Base-by-base conservation (phyloP, 176 grass and related monocot genomes). In the Themeda triandra region DNA sequence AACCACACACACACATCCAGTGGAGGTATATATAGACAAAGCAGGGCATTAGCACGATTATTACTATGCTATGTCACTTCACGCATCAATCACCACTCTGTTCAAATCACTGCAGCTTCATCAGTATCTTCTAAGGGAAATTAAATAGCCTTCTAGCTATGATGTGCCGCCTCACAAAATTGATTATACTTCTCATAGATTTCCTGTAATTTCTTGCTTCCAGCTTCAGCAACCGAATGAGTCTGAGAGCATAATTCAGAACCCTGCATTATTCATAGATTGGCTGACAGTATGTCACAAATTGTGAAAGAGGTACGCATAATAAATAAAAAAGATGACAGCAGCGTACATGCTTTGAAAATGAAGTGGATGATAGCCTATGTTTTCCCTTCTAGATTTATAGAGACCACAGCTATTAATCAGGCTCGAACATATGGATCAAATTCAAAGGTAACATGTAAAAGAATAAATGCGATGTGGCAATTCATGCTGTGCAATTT, bases 81-180 rank as follows among this genome's bases (percentile, higher is more conserved):
- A 37, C 2, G 6, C 36, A 37, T 37, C 36, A 37, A 37, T 5
- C 36, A 6, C 36, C 36, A 37, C 36, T 37, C 3, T 37, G 36
- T 68, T 19, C 23, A 23, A 8, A 3, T 56, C 53, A 19, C 75
- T 89, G 44, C 83, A 59, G 77, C 71, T 40, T 80, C 83, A 46
- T 91, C 88, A n/a, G 80, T 63, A 69, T 80, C 76, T 45, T 89
- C 63, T 10, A 86, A 8, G 24, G 83, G 36, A 37, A 42, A 42
- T 42, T 10, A 42, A 42, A 42, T 42, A 42, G 40, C 10, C 40
- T 44, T 44, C 29, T 41, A 46, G 32, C 24, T 29, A 56, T 10
- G 14, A 87, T 82, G 71, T 93, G 93, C 90, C 58, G 75, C 79
- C 21, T 88, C 33, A 21, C 63, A 71, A 79, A 94, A 78, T 76